Evolutionary conservation across 495 filamentous ascomycete species (phyloP), one percentile per base, ranked within the genome.

Genomic region (Physcia stellaris): DNA sequence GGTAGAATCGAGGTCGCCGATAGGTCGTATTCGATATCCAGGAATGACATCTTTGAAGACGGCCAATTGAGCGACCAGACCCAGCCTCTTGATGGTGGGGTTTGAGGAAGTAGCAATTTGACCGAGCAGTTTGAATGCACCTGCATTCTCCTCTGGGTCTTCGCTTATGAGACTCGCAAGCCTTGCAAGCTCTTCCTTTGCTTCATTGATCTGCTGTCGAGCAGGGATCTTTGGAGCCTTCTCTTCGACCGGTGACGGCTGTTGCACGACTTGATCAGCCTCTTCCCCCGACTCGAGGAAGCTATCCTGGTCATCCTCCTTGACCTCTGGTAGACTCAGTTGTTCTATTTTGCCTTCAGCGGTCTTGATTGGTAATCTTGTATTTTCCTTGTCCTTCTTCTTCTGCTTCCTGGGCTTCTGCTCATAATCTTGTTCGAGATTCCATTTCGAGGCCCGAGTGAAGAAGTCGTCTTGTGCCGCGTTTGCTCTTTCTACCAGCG

Each of bases 41-140:
- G 90, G 90, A 32, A 98, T 94, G 29, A 94, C 68, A 62, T 96
- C 87, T 54, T 86, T 92, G 59, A 85, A 98, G n/a, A 95, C 70
- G 5, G 87, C 77, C 52, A 87, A 66, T 57, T 94, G 86, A 15
- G 86, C 80, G 12, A 75, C 83, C 19, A 98, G 57, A 17, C 79
- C 81, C 36, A 98, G 65, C 51, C 85, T 90, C 61, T 80, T 76
- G 49, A 96, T 77, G 4, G 80, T 77, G 23, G 70, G 54, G 42
- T 86, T 79, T 6, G 63, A 53, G 2, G 77, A 79, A n/a, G 48
- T 45, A 24, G 75, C 79, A 49, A 96, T 74, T 44, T 81, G 70
- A 12, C 78, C 75, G 55, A 98, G 61, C 5, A 70, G 70, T 55
- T 80, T 80, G 59, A 95, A 81, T 13, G 78, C 66, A 24, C 76